Evolutionary conservation across 2,329 filamentous ascomycete genomes (phyloP).

Genomic region (Calonectria henricotiae): DNA sequence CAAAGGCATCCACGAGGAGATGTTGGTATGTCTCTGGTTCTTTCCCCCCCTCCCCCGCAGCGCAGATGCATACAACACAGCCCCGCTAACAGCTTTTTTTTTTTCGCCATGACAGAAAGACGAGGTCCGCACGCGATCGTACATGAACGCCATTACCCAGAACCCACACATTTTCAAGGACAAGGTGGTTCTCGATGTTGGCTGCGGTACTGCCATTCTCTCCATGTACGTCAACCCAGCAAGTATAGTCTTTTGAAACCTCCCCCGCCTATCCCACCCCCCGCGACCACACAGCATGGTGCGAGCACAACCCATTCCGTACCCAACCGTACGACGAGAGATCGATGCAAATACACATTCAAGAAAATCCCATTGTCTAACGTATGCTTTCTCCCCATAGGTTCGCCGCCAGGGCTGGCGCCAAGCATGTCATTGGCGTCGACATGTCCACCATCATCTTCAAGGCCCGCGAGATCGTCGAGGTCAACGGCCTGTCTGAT

Average conservation of each 20-base stretch:
- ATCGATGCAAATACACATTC: background rate
- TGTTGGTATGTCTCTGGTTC: constrained; percentile 81
- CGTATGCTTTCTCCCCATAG: constrained; percentile 63
- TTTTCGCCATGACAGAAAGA: constrained; percentile 80
- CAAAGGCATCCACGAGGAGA: constrained; percentile 95
- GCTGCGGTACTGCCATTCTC: constrained; percentile 97
- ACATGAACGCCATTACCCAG: constrained; percentile 97
- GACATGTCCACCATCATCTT: constrained; percentile 99
- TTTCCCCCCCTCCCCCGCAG: constrained; percentile 42
- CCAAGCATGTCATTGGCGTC: constrained; percentile 98
- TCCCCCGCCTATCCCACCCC: background rate
- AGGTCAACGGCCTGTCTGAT: constrained; percentile 90
- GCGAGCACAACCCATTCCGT: background rate
- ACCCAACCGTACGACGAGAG: background rate
- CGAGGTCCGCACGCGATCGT: constrained; percentile 95
- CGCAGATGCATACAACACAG: constrained; percentile 27
- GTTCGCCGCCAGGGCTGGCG: constrained; percentile 97
- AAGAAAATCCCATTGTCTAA: constrained; percentile 31
- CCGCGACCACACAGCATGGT: background rate
- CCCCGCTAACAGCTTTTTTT: constrained; percentile 43
- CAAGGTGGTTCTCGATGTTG: constrained; percentile 92
- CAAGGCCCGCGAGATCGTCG: constrained; percentile 97
- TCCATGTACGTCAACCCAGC: constrained; percentile 82
- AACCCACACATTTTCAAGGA: constrained; percentile 94
- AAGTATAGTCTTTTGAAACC: constrained; percentile 6